These are phyloP conservation scores for Maudiozyma serrabonitensis DNA, from an alignment of 805 yeast genomes.

Conservation along the genomic window DNA sequence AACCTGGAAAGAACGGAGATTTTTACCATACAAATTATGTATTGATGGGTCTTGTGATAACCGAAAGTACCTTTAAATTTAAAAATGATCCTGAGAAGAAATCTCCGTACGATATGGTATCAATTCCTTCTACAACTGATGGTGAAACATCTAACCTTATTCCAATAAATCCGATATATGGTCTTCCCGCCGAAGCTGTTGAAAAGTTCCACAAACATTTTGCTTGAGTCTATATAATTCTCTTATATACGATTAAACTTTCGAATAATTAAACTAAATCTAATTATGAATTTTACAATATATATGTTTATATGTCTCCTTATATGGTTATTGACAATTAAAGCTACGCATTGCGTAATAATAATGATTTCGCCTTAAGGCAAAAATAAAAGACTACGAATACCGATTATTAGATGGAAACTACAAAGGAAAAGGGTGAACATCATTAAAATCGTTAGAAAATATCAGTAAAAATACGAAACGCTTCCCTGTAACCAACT, in stretches of 20 bases:
- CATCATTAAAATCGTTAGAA: too few relatives aligned
- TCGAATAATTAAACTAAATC: not conserved
- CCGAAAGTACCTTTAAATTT: conserved; percentile 12
- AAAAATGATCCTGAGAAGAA: not conserved
- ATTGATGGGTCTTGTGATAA: conserved; percentile 52
- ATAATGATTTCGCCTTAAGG: too few relatives aligned
- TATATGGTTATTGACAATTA: too few relatives aligned
- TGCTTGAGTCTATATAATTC: not conserved
- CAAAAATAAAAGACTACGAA: too few relatives aligned
- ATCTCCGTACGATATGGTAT: conserved; percentile 1
- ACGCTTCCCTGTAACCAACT: not conserved
- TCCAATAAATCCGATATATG: conserved; percentile 48
- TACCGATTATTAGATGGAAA: too few relatives aligned
- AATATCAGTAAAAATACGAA: too few relatives aligned
- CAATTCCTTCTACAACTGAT: not conserved
- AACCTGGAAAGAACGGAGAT: conserved; percentile 75
- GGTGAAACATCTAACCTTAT: conserved; percentile 7
- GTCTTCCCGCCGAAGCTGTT: conserved; percentile 40
- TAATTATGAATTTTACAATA: not conserved
- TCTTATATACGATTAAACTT: not conserved
- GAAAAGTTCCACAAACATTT: conserved; percentile 25
- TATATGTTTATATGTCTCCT: too few relatives aligned
- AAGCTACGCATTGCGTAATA: too few relatives aligned
- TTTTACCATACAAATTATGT: conserved; percentile 87
- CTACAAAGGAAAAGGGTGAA: too few relatives aligned